Base-by-base conservation (phyloP, 2,329 filamentous ascomycete species). In the Neocucurbitaria cava region DNA sequence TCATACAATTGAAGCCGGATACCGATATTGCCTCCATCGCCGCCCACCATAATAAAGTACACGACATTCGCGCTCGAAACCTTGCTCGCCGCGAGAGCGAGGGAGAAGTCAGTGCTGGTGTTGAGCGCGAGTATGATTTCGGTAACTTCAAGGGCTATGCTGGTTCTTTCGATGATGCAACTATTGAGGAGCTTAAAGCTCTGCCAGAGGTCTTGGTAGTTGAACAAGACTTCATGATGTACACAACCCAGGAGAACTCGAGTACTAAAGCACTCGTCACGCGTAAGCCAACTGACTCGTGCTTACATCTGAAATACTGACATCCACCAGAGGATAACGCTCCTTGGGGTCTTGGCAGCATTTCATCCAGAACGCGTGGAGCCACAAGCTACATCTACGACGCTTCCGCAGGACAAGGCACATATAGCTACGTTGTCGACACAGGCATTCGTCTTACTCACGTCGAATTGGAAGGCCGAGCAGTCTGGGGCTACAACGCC, bases 371-470 rank as follows among this genome's bases (percentile, higher is more conserved):
- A 10, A 59, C 51, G 1, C 21, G 39, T 3, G 59, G 58, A 28
- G 60, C 65, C 5, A 61, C 49, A 4, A 52, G 52, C 30, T 72
- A 74, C 54, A 47, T 68, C 30, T 74, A 71, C 31, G 71, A 74
- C 35, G 41, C 47, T 1, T 58, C 50, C 17, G 66, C 61, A 9
- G 69, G 69, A n/a, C 24, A 61, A 4, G 68, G 62, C 23, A 70
- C 62, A 0, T 73, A 61, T 50, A 65, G 61, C 17, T 89, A 85
- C 68, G 76, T 89, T 17, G 79, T 89, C n/a, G 87, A 90, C 72
- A 88, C 86, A 2, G 87, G 87, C 57, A 83, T 89, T 69, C 75
- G 77, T 39, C 72, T 74, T 28, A 81, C 78, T 1, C 87, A 89
- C 73, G 26, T 44, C 0, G 73, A 74, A 7, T 75, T 75, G 26